phyloP scores from a whole-genome alignment of 176 grass and related monocot species.

The Neostapfia colusana region DNA sequence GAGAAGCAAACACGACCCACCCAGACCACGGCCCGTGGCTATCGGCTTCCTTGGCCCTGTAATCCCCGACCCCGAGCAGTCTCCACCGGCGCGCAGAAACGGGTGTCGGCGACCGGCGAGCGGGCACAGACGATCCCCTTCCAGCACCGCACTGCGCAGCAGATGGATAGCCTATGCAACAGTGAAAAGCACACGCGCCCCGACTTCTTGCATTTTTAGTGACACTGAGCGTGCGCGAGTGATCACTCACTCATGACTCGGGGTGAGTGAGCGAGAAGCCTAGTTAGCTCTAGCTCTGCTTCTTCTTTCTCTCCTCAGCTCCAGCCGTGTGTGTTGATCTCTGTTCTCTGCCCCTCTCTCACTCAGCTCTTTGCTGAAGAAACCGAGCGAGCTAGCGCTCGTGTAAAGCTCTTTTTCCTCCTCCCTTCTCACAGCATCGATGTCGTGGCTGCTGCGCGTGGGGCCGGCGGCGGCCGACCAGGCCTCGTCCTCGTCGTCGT shows the following conservation, averaged over 20 bases:
- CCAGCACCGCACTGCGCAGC: background rate
- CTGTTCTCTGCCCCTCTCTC: no score
- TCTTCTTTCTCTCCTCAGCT: background rate
- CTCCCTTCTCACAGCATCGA: background rate
- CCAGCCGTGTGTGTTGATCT: background rate
- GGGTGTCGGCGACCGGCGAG: conserved; percentile 38
- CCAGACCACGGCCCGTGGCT: background rate
- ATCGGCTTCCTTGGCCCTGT: background rate
- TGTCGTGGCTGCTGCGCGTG: conserved; percentile 52
- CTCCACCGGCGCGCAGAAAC: conserved; percentile 35
- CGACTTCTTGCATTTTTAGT: background rate
- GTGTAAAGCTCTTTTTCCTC: background rate
- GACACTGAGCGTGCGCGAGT: background rate
- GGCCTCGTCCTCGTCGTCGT: conserved; percentile 57
- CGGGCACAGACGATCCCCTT: background rate
- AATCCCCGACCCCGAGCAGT: conserved; percentile 26
- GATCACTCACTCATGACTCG: no score
- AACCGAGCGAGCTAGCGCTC: background rate
- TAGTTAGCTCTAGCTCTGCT: background rate
- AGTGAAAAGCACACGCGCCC: conserved; percentile 39
- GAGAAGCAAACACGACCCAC: background rate
- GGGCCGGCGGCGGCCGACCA: conserved; percentile 29
- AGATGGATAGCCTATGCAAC: conserved; percentile 41
- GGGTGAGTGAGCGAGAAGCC: background rate
- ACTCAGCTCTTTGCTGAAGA: background rate